Conservation (phyloP, 345 rosid species). For the Eucalyptus victrix region DNA sequence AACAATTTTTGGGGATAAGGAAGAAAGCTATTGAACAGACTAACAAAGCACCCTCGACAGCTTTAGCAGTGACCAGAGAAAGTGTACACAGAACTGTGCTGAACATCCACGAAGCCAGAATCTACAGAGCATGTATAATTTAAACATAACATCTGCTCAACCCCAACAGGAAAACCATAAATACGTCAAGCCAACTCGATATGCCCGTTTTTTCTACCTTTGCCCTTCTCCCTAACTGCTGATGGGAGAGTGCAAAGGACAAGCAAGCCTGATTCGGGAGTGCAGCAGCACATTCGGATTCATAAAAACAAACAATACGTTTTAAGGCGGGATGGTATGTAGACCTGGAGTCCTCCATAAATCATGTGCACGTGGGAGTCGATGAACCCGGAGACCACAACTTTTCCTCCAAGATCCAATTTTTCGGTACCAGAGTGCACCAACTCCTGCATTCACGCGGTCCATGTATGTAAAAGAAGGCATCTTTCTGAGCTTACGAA, state of each 20-base stretch:
- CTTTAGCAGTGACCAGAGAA: not conserved
- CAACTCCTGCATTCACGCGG: conserved; percentile 29
- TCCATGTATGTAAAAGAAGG: not conserved
- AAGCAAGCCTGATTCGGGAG: not conserved
- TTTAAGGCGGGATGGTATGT: not conserved
- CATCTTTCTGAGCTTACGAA: not conserved
- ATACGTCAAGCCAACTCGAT: not conserved
- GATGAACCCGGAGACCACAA: conserved; percentile 84
- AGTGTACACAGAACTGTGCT: not conserved
- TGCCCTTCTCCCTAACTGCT: not conserved
- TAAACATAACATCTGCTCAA: not conserved
- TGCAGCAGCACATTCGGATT: not conserved
- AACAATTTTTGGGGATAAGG: not conserved
- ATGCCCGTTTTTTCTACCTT: not conserved
- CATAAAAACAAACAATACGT: not conserved
- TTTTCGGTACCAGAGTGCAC: conserved; percentile 38
- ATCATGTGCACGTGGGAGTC: conserved; percentile 90
- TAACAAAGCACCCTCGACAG: not conserved
- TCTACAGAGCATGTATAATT: not conserved
- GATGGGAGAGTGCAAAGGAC: not conserved
- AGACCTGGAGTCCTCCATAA: conserved; percentile 77
- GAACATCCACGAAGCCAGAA: not conserved
- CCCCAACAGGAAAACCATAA: not conserved
- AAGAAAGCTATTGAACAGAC: not conserved
- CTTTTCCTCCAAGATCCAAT: conserved; percentile 63